A percentile compares a stretch with the other conserved stretches of the same genome.
Evolutionary conservation across 2,329 filamentous ascomycete genomes (phyloP).

Genomic region (Penicillium fuscoglaucum): DNA sequence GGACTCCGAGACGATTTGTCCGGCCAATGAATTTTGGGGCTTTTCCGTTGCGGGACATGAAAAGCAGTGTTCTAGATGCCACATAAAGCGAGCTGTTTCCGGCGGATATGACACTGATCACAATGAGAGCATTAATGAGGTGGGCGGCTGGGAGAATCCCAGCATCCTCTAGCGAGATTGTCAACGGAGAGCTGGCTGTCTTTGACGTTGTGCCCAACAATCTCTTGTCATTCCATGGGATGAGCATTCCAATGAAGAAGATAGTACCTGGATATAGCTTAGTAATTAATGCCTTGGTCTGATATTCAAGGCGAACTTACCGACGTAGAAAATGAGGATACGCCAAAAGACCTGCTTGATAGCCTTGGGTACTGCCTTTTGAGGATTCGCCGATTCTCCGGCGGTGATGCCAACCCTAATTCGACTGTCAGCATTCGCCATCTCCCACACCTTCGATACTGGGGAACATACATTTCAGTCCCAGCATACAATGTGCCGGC

Average conservation of each 20-base stretch:
- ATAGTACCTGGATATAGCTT: constrained; percentile 54
- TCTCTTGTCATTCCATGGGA: constrained; percentile 65
- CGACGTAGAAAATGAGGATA: constrained; percentile 61
- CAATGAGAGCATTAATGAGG: constrained; percentile 75
- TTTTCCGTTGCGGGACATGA: constrained; percentile 72
- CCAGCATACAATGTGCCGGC: constrained; percentile 38
- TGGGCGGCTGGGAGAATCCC: constrained; percentile 73
- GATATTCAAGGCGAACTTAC: constrained; percentile 15
- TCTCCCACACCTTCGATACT: background rate
- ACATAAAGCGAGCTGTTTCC: constrained; percentile 78
- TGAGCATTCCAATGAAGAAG: constrained; percentile 73
- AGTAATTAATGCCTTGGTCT: too few species aligned
- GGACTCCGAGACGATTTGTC: constrained; percentile 64
- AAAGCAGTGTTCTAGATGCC: constrained; percentile 70
- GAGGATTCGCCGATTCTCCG: constrained; percentile 44
- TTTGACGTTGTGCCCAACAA: constrained; percentile 63
- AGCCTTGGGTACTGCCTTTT: constrained; percentile 48
- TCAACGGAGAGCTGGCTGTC: constrained; percentile 71
- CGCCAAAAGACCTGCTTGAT: constrained; percentile 45
- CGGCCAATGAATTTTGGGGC: constrained; percentile 69
- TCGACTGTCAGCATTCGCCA: constrained; percentile 4
- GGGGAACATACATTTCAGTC: constrained; percentile 32
- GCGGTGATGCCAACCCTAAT: constrained; percentile 39
- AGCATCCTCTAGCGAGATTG: constrained; percentile 70
- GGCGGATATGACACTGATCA: constrained; percentile 70